Conservation (phyloP, 1,139 yeast species). For the Pneumocystis canis region DNA sequence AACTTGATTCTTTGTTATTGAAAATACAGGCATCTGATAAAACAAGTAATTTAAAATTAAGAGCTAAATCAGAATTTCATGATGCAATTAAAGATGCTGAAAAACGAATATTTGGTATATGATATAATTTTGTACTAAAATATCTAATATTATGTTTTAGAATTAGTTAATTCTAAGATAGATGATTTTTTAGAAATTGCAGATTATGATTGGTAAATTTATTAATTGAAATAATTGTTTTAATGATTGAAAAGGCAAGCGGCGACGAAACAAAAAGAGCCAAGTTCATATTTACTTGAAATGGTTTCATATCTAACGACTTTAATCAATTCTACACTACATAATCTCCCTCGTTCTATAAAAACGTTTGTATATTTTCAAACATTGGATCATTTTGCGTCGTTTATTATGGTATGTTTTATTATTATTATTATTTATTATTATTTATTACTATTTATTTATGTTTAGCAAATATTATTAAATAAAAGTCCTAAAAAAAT, state of each 20-base stretch:
- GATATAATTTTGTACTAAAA: constrained; percentile 25
- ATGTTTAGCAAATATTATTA: constrained; percentile 33
- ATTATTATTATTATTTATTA: background rate
- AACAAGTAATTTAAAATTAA: constrained; percentile 28
- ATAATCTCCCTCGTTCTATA: constrained; percentile 64
- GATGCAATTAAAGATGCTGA: constrained; percentile 63
- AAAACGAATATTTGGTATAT: constrained; percentile 54
- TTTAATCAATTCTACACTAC: constrained; percentile 74
- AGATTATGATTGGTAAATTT: constrained; percentile 57
- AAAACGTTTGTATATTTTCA: constrained; percentile 68
- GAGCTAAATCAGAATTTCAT: constrained; percentile 43
- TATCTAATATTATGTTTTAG: background rate
- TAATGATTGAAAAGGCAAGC: constrained; percentile 25
- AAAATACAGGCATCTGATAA: constrained; percentile 41
- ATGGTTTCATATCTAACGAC: constrained; percentile 78
- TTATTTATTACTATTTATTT: no score
- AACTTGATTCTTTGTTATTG: constrained; percentile 27
- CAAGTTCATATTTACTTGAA: constrained; percentile 66
- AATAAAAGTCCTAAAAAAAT: constrained; percentile 30
- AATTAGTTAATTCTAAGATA: constrained; percentile 49
- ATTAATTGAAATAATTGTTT: background rate
- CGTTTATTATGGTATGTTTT: constrained; percentile 36
- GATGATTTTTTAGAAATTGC: constrained; percentile 70
- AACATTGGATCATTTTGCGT: constrained; percentile 73
- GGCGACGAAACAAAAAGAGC: constrained; percentile 36